Base-by-base conservation (phyloP, 2,329 filamentous ascomycete genomes). In the Exophiala mesophila region DNA sequence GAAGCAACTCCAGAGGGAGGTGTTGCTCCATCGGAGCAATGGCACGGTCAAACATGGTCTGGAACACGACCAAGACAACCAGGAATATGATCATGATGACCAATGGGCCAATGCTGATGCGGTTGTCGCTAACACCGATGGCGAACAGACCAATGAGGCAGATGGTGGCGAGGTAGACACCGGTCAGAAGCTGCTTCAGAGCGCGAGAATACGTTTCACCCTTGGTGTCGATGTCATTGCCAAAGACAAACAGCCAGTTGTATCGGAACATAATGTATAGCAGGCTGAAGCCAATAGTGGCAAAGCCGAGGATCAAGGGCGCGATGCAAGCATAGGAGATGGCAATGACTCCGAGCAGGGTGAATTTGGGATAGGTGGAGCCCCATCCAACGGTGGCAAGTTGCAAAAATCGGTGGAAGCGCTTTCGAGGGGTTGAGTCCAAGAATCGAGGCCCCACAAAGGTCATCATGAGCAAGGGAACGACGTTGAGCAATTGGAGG, bases 261-360 rank as follows among this genome's bases (percentile, higher is more conserved):
- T 96, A 95, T 24, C 86, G 79, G 72, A 88, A 95, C 26, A 88
- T 85, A 40, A 90, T 69, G 60, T 94, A 94, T 59, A 95, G 88
- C 26, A 92, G 70, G 26, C 74, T 78, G 49, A 96, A 77, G 18
- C 87, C 88, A 12, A 85, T 69, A 1, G 83, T 82, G 4, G 87
- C 85, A 58, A 95, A 95, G 5, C 82, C 77, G 15, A 95, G 73
- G 40, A 95, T 82, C 1, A 96, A 68, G 0, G 89, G 89, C 2
- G 88, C 86, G 55, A 96, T 94, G 55, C 83, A 85, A 2, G 88
- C 83, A 60, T 96, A 96, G 24, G 82, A 85, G 41, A 96, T 78
- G 20, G 85, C 87, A n/a, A 90, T 89, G 12, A 89, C 85, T 3
- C 82, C 80, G 68, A 95, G 83, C 59, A 88, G 90, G 18, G 87